Evolutionary conservation across 495 filamentous ascomycete genomes (phyloP), one percentile per base, ranked within the genome.

Genomic region (Stereocaulon alpinum): DNA sequence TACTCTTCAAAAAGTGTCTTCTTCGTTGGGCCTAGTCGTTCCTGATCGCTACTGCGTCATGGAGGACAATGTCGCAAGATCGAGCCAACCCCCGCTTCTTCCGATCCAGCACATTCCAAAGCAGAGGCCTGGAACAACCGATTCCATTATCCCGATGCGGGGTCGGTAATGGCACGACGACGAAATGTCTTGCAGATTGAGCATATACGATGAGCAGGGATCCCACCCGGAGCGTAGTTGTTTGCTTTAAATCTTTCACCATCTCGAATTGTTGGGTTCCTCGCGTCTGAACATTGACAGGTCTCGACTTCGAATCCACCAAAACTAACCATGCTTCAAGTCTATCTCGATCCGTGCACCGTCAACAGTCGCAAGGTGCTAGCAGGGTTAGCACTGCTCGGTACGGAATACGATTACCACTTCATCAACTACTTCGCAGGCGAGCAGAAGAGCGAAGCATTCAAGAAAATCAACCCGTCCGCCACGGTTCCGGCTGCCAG

Each of bases 341-440:
- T 72, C 53, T 72, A 71, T 54, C 64, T 67, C 48, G 70, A 72
- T 50, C 69, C 70, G 4, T 70, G 66, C 61, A 71, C 69, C 12
- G 58, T 70, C 52, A 72, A 72, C 55, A 61, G 64, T 48, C 65
- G 70, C 22, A 72, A 72, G 53, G 64, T 71, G 3, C 61, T 72
- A 3, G 69, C 70, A 30, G 70, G 70, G 40, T 62, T 72, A 14
- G 63, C 68, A 27, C 49, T 71, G 40, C 52, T 72, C 7, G 64
- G 64, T 10, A 61, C 64, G n/a, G 40, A 66, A 48, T 72, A 67
- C 57, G 57, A 71, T 20, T 47, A 63, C 45, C 63, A 71, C 43
- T 61, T 61, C 55, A 66, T 72, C 30, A 60, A 70, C 53, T 71
- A 68, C 63, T 67, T 71, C 62, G 55, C 60, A 6, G 67, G 67